Evolutionary conservation across 2,329 filamentous ascomycete genomes (phyloP).

Genomic region (Laburnicola sp.): DNA sequence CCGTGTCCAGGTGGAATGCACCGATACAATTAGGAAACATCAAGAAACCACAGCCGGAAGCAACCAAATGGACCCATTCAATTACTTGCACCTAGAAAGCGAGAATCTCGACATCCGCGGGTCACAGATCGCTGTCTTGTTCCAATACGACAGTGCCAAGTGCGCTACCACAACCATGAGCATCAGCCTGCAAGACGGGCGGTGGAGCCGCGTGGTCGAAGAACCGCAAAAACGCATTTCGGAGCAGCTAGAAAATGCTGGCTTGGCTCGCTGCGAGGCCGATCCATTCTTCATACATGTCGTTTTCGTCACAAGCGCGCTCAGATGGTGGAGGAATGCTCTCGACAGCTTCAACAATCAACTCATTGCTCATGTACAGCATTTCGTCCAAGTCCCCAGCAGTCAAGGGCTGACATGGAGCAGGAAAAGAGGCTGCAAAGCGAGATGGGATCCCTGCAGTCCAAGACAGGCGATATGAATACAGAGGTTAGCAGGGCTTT

Average conservation of each 20-base stretch:
- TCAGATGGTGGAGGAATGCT: constrained; percentile 12
- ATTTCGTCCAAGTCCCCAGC: background rate
- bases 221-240: constrained; percentile 3
- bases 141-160: background rate
- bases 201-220: constrained; percentile 9
- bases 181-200: constrained; percentile 7
- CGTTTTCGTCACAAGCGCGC: background rate
- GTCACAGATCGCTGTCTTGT: constrained; percentile 7
- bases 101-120: constrained; percentile 7
- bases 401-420: background rate
- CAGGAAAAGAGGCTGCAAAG: constrained; percentile 1
- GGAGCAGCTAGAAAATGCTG: background rate
- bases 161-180: constrained; percentile 3
- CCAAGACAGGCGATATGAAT: too few relatives aligned
- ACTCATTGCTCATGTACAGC: constrained; percentile 8
- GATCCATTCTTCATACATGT: constrained; percentile 1
- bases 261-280: background rate
- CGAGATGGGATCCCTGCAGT: background rate
- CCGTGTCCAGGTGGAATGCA: constrained; percentile 7
- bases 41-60: background rate
- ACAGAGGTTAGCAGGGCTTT: background rate
- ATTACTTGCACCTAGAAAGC: constrained; percentile 6
- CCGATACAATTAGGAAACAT: background rate
- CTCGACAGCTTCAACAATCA: constrained; percentile 13
- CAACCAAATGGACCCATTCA: constrained; percentile 10